Conservation (phyloP, 805 yeast genomes). For the Nakazawaea molendinolei region DNA sequence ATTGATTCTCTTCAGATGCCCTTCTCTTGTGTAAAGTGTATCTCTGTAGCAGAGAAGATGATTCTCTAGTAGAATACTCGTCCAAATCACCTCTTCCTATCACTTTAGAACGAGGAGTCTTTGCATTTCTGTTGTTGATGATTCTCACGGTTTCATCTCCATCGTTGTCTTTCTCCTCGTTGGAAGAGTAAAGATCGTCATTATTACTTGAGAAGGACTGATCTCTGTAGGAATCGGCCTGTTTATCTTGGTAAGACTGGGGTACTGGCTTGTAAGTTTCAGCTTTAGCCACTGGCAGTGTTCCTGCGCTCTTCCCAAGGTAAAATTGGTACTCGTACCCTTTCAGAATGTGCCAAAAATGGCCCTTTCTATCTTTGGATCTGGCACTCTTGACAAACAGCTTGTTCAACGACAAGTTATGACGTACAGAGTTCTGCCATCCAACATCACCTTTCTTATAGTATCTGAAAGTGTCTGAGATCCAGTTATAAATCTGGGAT, state of each 20-base stretch:
- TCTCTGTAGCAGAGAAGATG: slow-evolving; percentile 4
- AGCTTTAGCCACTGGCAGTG: slow-evolving; percentile 15
- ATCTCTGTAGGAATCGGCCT: neutral
- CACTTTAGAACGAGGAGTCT: slow-evolving; percentile 10
- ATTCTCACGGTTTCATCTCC: slow-evolving; percentile 10
- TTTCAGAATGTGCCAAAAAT: slow-evolving; percentile 86
- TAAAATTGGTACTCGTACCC: slow-evolving; percentile 79
- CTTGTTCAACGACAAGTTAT: slow-evolving; percentile 85
- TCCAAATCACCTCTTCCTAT: slow-evolving; percentile 4
- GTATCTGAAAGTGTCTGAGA: slow-evolving; percentile 74
- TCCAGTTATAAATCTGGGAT: slow-evolving; percentile 89
- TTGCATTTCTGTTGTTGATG: neutral
- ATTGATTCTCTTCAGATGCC: slow-evolving; percentile 8
- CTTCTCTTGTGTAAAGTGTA: slow-evolving; percentile 6
- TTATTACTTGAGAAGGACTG: too few species aligned
- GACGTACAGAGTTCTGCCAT: slow-evolving; percentile 97
- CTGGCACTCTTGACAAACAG: slow-evolving; percentile 88
- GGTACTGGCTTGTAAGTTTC: too few species aligned
- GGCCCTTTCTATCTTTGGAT: slow-evolving; percentile 86
- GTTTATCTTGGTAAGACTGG: too few species aligned
- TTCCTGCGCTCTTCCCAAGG: slow-evolving; percentile 51
- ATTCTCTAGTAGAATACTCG: neutral
- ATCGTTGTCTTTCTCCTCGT: slow-evolving; percentile 11
- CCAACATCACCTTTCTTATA: slow-evolving; percentile 84
- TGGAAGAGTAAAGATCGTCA: slow-evolving; percentile 7